Conservation (phyloP, 2,329 filamentous ascomycete genomes). For the Tetracladium maxilliforme region DNA sequence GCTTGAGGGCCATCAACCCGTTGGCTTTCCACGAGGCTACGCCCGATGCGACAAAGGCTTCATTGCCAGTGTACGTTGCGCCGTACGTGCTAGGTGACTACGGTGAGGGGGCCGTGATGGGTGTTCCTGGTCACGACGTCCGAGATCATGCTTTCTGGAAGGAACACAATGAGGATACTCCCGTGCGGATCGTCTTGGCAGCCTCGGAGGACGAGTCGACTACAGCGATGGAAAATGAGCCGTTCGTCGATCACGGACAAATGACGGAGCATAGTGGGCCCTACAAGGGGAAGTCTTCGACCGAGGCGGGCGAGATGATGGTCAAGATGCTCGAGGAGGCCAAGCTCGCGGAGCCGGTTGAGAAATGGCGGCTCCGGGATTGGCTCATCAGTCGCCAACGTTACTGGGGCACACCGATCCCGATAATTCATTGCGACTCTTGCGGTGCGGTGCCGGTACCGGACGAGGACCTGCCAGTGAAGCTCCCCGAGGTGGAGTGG, state of each 20-base stretch:
- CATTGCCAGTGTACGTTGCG: constrained; percentile 64
- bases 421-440: constrained; percentile 64
- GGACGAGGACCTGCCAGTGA: constrained; percentile 59
- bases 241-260: constrained; percentile 50
- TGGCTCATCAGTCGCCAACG: constrained; percentile 88
- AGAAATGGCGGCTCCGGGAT: constrained; percentile 71
- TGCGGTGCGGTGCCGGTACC: constrained; percentile 75
- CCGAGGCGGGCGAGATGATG: constrained; percentile 45
- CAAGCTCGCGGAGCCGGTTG: constrained; percentile 42
- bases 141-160: constrained; percentile 73
- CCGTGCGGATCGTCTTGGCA: constrained; percentile 48
- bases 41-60: constrained; percentile 33
- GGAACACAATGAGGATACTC: constrained; percentile 44
- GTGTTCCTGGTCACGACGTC: constrained; percentile 72
- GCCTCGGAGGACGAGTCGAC: constrained; percentile 31
- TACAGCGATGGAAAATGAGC: constrained; percentile 27
- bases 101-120: constrained; percentile 82
- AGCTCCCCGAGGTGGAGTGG: constrained; percentile 58
- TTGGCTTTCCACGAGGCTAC: constrained; percentile 38
- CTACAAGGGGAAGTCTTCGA: constrained; percentile 49
- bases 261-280: constrained; percentile 51
- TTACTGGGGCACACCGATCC: constrained; percentile 86
- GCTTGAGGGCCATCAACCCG: constrained; percentile 49
- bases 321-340: constrained; percentile 37
- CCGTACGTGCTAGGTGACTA: constrained; percentile 79